Conservation (phyloP, 2,329 filamentous ascomycete genomes). For the Penicillium digitatum region DNA sequence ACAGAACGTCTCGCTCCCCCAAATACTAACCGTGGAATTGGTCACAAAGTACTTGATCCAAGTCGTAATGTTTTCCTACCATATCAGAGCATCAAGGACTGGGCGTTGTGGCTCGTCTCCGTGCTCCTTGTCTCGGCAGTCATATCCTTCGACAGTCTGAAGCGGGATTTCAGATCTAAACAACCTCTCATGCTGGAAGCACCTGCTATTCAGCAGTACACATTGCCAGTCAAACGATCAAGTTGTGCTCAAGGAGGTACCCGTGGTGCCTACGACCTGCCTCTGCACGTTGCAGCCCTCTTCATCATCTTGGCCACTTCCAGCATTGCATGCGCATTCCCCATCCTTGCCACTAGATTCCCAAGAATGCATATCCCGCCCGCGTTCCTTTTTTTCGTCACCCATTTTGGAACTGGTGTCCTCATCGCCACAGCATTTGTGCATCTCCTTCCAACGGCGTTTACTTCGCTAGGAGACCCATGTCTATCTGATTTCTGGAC, state of each 20-base stretch:
- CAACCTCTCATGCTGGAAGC: neutral
- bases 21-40: slow-evolving; percentile 1
- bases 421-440: slow-evolving; percentile 84
- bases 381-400: slow-evolving; percentile 44
- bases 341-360: slow-evolving; percentile 59
- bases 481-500: slow-evolving; percentile 52
- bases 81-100: slow-evolving; percentile 18
- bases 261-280: slow-evolving; percentile 54
- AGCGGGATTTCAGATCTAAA: slow-evolving; percentile 6
- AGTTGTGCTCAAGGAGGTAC: slow-evolving; percentile 28
- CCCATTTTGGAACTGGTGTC: slow-evolving; percentile 77
- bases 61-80: slow-evolving; percentile 6
- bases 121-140: slow-evolving; percentile 23
- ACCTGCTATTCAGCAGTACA: neutral
- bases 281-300: slow-evolving; percentile 61
- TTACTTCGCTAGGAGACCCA: slow-evolving; percentile 45
- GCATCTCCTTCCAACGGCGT: slow-evolving; percentile 67
- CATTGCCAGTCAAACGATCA: slow-evolving; percentile 15
- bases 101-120: slow-evolving; percentile 27
- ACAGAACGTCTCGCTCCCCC: slow-evolving; percentile 23
- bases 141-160: slow-evolving; percentile 21
- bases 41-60: neutral
- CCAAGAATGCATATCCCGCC: slow-evolving; percentile 57
- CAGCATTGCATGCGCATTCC: slow-evolving; percentile 60
- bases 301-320: slow-evolving; percentile 57